Conservation (phyloP, 192 early-diverging fungal species). For the Coemansia sp. region DNA sequence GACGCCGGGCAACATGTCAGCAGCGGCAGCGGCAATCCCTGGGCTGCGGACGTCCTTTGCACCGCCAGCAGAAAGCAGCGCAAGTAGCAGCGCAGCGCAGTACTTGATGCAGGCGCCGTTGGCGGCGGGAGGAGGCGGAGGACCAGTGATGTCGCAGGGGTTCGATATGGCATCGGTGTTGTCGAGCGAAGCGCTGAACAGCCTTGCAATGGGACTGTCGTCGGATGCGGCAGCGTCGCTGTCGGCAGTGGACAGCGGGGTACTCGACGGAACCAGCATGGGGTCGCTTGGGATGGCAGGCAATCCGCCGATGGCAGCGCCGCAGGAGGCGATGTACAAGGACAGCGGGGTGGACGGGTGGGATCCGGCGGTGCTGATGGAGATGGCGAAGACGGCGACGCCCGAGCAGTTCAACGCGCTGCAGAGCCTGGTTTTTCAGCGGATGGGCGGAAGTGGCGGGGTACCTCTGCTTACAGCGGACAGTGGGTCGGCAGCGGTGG, state of each 20-base stretch:
- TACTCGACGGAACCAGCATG: constrained; percentile 3
- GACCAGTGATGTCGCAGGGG: not conserved
- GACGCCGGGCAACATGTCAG: not conserved
- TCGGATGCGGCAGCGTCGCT: not conserved
- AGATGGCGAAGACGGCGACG: constrained; percentile 15
- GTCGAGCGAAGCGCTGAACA: constrained; percentile 6
- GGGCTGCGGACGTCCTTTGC: not conserved
- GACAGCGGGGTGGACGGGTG: constrained; percentile 1
- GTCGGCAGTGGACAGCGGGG: not conserved
- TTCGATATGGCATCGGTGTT: constrained; percentile 10
- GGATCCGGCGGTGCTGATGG: constrained; percentile 8
- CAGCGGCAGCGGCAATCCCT: not conserved
- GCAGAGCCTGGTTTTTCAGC: constrained; percentile 18
- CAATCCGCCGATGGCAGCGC: not conserved
- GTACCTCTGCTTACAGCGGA: constrained; percentile 29
- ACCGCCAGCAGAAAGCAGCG: not conserved
- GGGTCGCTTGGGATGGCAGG: constrained; percentile 4
- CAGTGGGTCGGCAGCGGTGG: not conserved
- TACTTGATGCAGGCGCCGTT: not conserved
- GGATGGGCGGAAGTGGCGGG: constrained; percentile 13
- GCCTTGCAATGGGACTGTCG: constrained; percentile 4
- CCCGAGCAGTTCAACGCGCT: constrained; percentile 36
- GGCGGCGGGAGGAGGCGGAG: no score
- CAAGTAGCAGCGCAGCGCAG: not conserved
- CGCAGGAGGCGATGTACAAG: not conserved